A percentile compares a stretch with the other conserved stretches of the same genome.
phyloP scores from a whole-genome alignment of 148 eudicot genomes.

The Silene uniflora region DNA sequence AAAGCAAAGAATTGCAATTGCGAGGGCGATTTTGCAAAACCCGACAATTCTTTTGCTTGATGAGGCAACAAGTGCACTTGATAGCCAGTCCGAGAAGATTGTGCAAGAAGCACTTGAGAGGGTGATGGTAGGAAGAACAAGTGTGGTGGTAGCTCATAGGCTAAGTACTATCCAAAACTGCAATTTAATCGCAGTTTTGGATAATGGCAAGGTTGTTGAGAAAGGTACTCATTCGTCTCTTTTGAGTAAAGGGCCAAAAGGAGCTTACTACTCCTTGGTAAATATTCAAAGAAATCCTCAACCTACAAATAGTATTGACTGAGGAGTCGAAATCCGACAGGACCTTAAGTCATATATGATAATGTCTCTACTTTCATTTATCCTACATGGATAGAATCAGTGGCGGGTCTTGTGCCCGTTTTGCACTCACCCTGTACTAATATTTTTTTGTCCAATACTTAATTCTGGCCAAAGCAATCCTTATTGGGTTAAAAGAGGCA shows the following conservation, averaged over 20 bases:
- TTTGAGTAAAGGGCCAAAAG: slow-evolving; percentile 52
- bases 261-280: slow-evolving; percentile 66
- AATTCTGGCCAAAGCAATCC: no score
- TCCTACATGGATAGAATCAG: no score
- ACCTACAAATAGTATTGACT: not conserved
- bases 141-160: slow-evolving; percentile 80
- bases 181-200: slow-evolving; percentile 65
- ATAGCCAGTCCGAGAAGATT: slow-evolving; percentile 63
- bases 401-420: no score
- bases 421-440: no score
- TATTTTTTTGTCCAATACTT: no score
- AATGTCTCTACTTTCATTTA: no score
- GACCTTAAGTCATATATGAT: no score
- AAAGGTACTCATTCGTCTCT: slow-evolving; percentile 59
- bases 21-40: slow-evolving; percentile 64
- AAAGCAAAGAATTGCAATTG: slow-evolving; percentile 81
- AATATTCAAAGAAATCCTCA: slow-evolving; percentile 47
- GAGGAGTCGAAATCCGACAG: no score
- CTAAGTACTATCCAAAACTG: slow-evolving; percentile 68
- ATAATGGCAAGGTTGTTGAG: slow-evolving; percentile 65
- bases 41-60: slow-evolving; percentile 60
- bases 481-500: no score
- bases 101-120: slow-evolving; percentile 77
- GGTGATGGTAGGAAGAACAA: slow-evolving; percentile 70
- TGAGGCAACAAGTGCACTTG: slow-evolving; percentile 86